Base-by-base conservation (phyloP, 2,329 filamentous ascomycete species). In the Claviceps purpurea region DNA sequence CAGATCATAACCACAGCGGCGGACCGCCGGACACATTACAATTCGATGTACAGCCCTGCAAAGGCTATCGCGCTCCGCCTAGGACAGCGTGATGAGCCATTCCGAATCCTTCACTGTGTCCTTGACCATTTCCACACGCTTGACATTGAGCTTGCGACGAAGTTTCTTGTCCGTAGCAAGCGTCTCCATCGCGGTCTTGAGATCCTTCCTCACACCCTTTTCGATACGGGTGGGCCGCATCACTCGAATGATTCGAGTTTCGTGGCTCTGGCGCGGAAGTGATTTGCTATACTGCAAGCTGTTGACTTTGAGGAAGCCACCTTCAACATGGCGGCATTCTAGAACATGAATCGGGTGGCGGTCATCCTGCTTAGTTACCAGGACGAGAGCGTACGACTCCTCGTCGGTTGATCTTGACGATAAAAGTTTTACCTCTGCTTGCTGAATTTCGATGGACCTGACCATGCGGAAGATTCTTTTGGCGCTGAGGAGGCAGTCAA, bases 261-360 rank as follows among this genome's bases (percentile, higher is more conserved):
- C 45, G 43, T n/a, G 37, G 48, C 18, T 24, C 3, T 11, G 2
- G 49, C 40, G 4, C 20, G 30, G 30, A 34, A 34, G 30, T 34
- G 10, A 5, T 37, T 54, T 51, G 34, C 26, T n/a, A 24, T 34
- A 30, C 34, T 57, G 56, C 24, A 43, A 43, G 52, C 58, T 58
- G 45, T 30, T 54, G 24, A 60, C 37, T 7, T 49, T 18, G 16
- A 60, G 37, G 47, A 44, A 52, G 2, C 18, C n/a, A 22, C 48
- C 45, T 14, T 54, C 49, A 22, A 40, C 7, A 38, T 58, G 49
- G 6, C 41, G 51, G 53, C 57, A 60, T 24, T 47, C 18, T 2
- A 60, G 37, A 5, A 52, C 41, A 26, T 60, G 58, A 26, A 49
- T 37, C 1, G 57, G 56, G n/a, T 45, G 49, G 11, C 16, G 26